Evolutionary conservation across 225 moss, liverwort and hornwort genomes (phyloP).

Genomic region (Pseudisothecium myosuroides): DNA sequence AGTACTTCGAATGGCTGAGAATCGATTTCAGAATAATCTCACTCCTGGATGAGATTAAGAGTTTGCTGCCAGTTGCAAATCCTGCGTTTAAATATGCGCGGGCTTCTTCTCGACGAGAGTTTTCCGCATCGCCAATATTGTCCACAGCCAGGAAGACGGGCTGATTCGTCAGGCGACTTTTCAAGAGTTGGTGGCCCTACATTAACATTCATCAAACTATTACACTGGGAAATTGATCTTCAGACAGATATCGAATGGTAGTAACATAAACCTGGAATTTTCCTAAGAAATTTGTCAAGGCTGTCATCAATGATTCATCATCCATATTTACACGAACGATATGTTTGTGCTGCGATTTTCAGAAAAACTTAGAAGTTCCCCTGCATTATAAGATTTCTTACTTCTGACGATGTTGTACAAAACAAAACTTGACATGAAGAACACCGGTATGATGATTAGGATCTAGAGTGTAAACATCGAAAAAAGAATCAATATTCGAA

Average conservation of each 20-base stretch:
- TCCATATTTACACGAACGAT: neutral
- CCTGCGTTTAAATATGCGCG: neutral
- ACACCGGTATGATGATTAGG: too few species aligned
- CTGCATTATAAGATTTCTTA: neutral
- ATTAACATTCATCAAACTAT: neutral
- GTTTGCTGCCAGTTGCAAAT: neutral
- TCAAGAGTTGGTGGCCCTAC: neutral
- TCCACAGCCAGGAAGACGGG: neutral
- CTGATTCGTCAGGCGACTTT: neutral
- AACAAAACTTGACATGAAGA: neutral
- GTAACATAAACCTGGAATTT: neutral
- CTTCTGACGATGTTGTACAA: neutral
- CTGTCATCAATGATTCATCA: neutral
- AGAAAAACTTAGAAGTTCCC: neutral
- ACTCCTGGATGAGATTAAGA: neutral
- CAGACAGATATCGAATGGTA: neutral
- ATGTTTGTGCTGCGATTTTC: neutral
- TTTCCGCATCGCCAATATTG: neutral
- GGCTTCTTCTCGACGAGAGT: neutral
- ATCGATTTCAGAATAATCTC: neutral
- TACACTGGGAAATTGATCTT: too few species aligned
- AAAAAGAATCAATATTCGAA: too few species aligned
- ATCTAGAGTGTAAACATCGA: too few species aligned
- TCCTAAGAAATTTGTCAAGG: neutral
- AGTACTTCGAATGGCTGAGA: neutral